A percentile compares a stretch with the other conserved stretches of the same genome.
Conservation (phyloP, 306 rosid species). For the Prosopis cineraria region DNA sequence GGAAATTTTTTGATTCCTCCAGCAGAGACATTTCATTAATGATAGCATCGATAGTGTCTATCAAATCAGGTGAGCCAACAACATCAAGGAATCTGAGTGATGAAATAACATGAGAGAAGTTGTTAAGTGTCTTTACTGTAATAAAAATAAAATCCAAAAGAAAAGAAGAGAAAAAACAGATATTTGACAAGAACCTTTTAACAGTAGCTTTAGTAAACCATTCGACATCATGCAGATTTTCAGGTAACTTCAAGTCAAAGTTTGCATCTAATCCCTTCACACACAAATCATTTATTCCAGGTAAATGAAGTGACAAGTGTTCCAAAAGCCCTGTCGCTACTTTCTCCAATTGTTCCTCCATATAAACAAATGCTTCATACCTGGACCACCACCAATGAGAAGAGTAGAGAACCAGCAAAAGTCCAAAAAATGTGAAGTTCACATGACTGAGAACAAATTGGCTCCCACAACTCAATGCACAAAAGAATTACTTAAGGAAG, state of each 20-base stretch:
- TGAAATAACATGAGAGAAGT: conserved; percentile 28
- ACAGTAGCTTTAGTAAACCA: conserved; percentile 89
- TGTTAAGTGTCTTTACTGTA: neutral
- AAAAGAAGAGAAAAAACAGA: conserved; percentile 25
- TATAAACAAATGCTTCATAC: conserved; percentile 67
- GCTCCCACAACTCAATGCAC: conserved; percentile 15
- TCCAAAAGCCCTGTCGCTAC: conserved; percentile 70
- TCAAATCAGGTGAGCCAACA: conserved; percentile 64
- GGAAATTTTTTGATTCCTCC: conserved; percentile 85
- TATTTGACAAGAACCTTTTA: conserved; percentile 60
- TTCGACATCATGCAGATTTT: conserved; percentile 52
- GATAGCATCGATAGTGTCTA: conserved; percentile 41
- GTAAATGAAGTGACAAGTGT: conserved; percentile 67
- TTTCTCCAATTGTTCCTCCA: conserved; percentile 53
- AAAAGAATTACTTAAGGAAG: conserved; percentile 24
- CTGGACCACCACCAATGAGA: conserved; percentile 43
- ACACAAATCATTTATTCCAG: conserved; percentile 53
- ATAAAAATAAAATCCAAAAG: conserved; percentile 21
- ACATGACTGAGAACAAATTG: neutral
- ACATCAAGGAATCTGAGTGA: conserved; percentile 67
- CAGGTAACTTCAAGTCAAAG: conserved; percentile 61
- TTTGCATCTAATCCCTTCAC: conserved; percentile 62
- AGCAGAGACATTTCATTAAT: conserved; percentile 84
- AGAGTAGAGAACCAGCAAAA: conserved; percentile 23
- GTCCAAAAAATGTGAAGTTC: conserved; percentile 10